Percentiles rank a stretch among this genome's conserved stretches.
These are phyloP conservation scores for Madurella fahalii DNA, from an alignment of 2,329 filamentous ascomycete species.

Conservation along the genomic window DNA sequence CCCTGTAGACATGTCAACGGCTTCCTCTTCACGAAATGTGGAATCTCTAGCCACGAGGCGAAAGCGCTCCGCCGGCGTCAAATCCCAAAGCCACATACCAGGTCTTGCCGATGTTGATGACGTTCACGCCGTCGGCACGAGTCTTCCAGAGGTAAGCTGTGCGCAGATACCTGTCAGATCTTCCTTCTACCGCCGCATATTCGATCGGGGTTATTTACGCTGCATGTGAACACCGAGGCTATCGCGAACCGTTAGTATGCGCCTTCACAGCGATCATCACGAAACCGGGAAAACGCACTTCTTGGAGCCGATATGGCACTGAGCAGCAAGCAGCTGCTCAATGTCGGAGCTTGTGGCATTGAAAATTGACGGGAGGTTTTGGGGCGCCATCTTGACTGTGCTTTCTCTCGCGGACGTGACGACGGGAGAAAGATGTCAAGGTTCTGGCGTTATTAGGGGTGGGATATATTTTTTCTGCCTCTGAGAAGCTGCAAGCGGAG, in stretches of 20 bases:
- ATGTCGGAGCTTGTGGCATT: conserved; percentile 95
- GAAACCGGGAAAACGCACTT: conserved; percentile 46
- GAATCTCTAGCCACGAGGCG: neutral
- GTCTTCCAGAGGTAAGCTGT: conserved; percentile 96
- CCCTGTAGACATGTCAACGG: conserved; percentile 53
- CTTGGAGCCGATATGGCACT: conserved; percentile 96
- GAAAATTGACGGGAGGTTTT: conserved; percentile 91
- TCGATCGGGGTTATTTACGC: conserved; percentile 24
- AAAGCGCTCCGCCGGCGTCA: neutral
- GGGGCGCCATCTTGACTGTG: conserved; percentile 81
- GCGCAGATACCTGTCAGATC: conserved; percentile 76
- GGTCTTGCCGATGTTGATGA: conserved; percentile 99
- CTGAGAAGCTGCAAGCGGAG: conserved; percentile 20
- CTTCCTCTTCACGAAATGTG: neutral
- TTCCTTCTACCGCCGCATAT: neutral
- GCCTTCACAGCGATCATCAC: neutral
- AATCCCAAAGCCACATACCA: conserved; percentile 60
- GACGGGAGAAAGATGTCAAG: conserved; percentile 31
- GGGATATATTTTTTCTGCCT: conserved; percentile 23
- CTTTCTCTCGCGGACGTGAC: conserved; percentile 32
- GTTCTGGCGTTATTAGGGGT: conserved; percentile 17
- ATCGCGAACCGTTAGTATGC: neutral
- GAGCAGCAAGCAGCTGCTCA: conserved; percentile 97
- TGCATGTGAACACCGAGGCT: conserved; percentile 87
- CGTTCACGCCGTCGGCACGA: conserved; percentile 95